Evolutionary conservation across 768 basidiomycete species (phyloP).

Genomic region (Naganishia vishniacii): DNA sequence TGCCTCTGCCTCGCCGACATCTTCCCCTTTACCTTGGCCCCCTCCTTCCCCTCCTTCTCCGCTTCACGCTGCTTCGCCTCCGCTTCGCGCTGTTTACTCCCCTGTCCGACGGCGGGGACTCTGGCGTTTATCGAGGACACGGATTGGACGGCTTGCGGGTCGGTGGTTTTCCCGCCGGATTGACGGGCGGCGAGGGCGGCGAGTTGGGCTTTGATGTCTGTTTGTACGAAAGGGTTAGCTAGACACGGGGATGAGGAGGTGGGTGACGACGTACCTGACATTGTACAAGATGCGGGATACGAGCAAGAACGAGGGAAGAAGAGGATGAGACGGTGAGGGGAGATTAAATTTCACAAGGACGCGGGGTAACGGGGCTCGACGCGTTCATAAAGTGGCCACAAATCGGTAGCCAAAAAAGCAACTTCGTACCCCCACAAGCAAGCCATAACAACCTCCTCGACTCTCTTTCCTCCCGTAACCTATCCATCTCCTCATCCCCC

Average conservation of each 20-base stretch:
- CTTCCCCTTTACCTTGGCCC: slow-evolving; percentile 5
- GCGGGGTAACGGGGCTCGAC: too few species aligned
- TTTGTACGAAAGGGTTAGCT: too few species aligned
- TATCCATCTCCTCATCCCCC: background rate
- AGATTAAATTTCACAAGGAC: too few species aligned
- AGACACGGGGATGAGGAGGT: background rate
- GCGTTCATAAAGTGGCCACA: too few species aligned
- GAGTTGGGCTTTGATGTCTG: slow-evolving; percentile 22
- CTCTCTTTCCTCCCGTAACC: background rate
- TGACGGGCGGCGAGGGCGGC: slow-evolving; percentile 28
- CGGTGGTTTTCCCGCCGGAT: slow-evolving; percentile 23
- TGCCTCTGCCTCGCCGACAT: slow-evolving; percentile 14
- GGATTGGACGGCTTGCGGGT: slow-evolving; percentile 12
- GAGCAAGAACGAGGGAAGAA: too few species aligned
- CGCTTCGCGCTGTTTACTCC: too few species aligned
- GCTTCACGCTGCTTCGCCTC: background rate
- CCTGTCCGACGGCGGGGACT: background rate
- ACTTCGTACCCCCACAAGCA: too few species aligned
- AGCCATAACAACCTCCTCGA: background rate
- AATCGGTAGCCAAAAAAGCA: too few species aligned
- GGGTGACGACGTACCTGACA: slow-evolving; percentile 9
- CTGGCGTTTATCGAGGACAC: slow-evolving; percentile 9
- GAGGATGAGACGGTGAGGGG: too few species aligned
- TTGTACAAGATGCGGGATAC: background rate
- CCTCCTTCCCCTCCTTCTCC: background rate